Base-by-base conservation (phyloP, 345 rosid species). In the Mercurialis annua region DNA sequence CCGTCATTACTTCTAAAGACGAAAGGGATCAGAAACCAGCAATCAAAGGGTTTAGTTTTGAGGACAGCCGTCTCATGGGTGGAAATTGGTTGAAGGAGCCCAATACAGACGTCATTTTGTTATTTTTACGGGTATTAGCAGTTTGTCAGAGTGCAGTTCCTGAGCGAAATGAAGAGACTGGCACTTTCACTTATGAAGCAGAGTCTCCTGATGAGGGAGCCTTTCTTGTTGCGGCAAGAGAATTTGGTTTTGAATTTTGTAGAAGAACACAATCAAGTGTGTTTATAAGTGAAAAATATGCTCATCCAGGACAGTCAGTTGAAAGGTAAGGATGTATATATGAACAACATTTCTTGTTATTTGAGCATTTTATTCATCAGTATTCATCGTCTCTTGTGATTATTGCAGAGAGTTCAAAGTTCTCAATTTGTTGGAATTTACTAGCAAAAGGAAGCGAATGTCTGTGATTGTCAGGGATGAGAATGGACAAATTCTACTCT, bases 161-260 rank as follows among this genome's bases (percentile, higher is more conserved):
- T 11, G 99, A 94, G 80, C 72, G 79, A 49, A 81, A 89, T 26
- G 98, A 88, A 76, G 90, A 83, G 67, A 88, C 88, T 26, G 97
- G 97, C 6, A 73, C 23, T 68, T 68, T 76, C 64, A 81, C 85
- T 2, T 94, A 91, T 62, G 99, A 94, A 83, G 96, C 98, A 27
- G 99, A 94, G 79, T 94, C 99, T 36, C 99, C 98, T 20, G 99
- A 94, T 73, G 99, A 94, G 76, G 96, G 83, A 59, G 88, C 98
- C 51, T 91, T 94, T 79, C 90, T 94, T 68, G 90, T 89, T 78
- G 97, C 98, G 43, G 98, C 99, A 14, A 86, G 90, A 80, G 98
- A 92, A 79, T 86, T 94, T 76, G 99, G 98, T 62, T 94, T 94
- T 82, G 99, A 89, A 80, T 92, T 89, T 73, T 81, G 33, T 62